phyloP scores from a whole-genome alignment of 2,329 filamentous ascomycete species.

The Golovinomyces cichoracearum region DNA sequence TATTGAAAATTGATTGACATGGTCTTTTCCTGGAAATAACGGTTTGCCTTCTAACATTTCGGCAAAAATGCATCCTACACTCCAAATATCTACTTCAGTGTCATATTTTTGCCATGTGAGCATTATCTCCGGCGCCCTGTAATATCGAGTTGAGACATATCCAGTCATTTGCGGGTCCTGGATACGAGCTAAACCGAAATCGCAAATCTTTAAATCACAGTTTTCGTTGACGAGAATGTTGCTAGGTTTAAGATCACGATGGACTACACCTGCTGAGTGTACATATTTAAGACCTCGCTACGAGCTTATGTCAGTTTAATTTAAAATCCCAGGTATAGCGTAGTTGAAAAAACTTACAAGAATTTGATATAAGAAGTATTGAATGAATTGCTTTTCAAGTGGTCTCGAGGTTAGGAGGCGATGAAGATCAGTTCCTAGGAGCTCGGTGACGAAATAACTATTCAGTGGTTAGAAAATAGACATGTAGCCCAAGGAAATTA shows the following conservation, averaged over 20 bases:
- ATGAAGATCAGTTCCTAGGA: constrained; percentile 89
- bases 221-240: constrained; percentile 99
- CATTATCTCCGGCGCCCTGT: constrained; percentile 97
- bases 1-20: constrained; percentile 98
- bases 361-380: constrained; percentile 99
- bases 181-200: constrained; percentile 89
- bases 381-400: constrained; percentile 97
- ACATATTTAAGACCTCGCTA: constrained; percentile 97
- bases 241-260: constrained; percentile 91
- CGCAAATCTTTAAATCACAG: constrained; percentile 97
- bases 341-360: constrained; percentile 33
- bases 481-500: background rate
- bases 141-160: constrained; percentile 96
- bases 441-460: constrained; percentile 94
- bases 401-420: constrained; percentile 82
- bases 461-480: constrained; percentile 4
- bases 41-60: constrained; percentile 99
- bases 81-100: constrained; percentile 97
- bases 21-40: constrained; percentile 92
- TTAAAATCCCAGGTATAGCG: background rate
- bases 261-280: constrained; percentile 90
- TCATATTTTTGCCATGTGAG: constrained; percentile 99
- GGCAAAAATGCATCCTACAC: constrained; percentile 92
- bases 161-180: constrained; percentile 99
- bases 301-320: constrained; percentile 1